Base-by-base conservation (phyloP, 2,329 filamentous ascomycete genomes). In the Ceratocystis cubensis region DNA sequence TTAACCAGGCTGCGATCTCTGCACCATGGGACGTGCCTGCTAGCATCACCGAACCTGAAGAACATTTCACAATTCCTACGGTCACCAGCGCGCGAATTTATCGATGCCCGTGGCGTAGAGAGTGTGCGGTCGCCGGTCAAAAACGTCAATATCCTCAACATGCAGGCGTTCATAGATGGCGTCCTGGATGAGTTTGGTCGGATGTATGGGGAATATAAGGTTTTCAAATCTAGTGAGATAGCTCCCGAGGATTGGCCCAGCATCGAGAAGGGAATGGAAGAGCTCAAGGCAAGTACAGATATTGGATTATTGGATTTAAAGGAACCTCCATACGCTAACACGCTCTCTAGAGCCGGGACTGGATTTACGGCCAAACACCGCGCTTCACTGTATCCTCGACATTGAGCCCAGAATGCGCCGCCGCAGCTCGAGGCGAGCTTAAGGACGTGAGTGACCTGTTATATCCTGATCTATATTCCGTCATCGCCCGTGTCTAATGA, bases 11-110 rank as follows among this genome's bases (percentile, higher is more conserved):
- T 84, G 62, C 82, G 93, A 57, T 88, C 91, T 6, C 79, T 99
- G 67, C 94, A 99, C 75, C 94, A 99, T 75, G 94, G 92, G 6
- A 99, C 94, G 0, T 94, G 91, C 72, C 80, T 99, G 56, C 79
- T 97, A 1, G 80, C 82, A 44, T 92, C 89, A 65, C 87, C 88
- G 1, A 89, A 96, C 73, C 78, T 97, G 53, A 74, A 78, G 37
- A 76, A 79, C 50, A 88, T 97, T 33, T 84, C 86, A 1, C 76
- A 81, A 1, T 84, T 93, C 72, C 75, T 99, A 70, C 82, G 84
- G 25, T 91, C 90, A n/a, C 90, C 91, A 0, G 89, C 88, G 0
- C 87, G 86, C 70, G 80, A 81, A 0, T 92, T 84, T 73, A 87
- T 97, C 72, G 84, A 84, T 69, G 89, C 90, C 0, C 86, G 88